Base-by-base conservation (phyloP, 108 stramenopile genomes). In the Bacterosira constricta region DNA sequence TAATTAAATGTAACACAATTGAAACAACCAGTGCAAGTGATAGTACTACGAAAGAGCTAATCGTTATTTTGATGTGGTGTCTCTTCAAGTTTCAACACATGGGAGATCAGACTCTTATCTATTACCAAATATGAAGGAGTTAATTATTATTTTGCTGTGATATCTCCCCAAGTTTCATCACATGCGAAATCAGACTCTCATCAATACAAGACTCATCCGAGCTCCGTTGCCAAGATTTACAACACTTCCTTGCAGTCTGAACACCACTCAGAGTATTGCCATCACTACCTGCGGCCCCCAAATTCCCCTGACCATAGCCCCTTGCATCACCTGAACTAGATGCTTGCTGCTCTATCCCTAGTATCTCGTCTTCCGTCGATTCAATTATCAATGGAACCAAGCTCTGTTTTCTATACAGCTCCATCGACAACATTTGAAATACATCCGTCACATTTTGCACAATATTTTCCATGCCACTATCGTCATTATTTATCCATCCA, bases 321-420 rank as follows among this genome's bases (percentile, higher is more conserved):
- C 0, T 32, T 29, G 25, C 36, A 12, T 13, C 38, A 36, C 10
- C 31, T 32, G 12, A 29, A 2, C 18, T 46, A 18, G 20, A 10
- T n/a, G 25, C 9, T 44, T 55, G 31, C 37, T 39, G 23, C 4
- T 73, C 42, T 71, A 45, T 55, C 20, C 58, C 71, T 10, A 86
- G 45, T 25, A 90, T 36, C 31, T 69, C 83, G 65, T 88, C 87
- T 44, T 25, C 47, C n/a, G 72, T 64, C 0, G 87, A 83, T 1
- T 84, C 83, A 23, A 88, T 62, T 13, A 90, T 42, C 18, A 54
- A 5, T n/a, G 76, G 63, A 1, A 84, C 69, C 38, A 84, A 23
- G n/a, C 53, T 45, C 63, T 90, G 90, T 54, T 86, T 88, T 44
- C 70, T 63, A 63, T 87, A 84, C 62, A 90, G 59, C 42, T 88